Percentiles rank a stretch among this genome's conserved stretches.
Evolutionary conservation across 2,329 filamentous ascomycete species (phyloP).

Genomic region (Mycogone perniciosa): DNA sequence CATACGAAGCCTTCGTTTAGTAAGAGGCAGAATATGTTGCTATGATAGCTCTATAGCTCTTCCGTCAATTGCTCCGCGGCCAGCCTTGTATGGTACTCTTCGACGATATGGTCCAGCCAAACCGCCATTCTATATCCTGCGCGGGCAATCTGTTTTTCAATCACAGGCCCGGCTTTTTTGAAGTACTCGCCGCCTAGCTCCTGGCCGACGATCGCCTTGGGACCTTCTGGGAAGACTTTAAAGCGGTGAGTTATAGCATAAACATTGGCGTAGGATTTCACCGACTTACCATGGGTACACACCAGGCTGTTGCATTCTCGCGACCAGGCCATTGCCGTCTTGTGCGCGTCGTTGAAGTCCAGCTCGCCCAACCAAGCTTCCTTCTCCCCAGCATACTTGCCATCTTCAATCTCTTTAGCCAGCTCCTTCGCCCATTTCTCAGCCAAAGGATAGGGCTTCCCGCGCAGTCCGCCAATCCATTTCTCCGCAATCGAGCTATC

Average conservation of each 20-base stretch:
- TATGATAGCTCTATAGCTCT: slow-evolving; percentile 22
- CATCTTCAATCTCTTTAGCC: slow-evolving; percentile 46
- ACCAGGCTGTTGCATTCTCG: slow-evolving; percentile 56
- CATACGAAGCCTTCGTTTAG: too few relatives aligned
- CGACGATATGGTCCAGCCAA: slow-evolving; percentile 58
- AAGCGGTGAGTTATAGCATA: background rate
- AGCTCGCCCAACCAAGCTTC: slow-evolving; percentile 52
- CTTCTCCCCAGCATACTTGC: slow-evolving; percentile 46
- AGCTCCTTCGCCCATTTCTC: slow-evolving; percentile 52
- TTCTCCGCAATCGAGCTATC: slow-evolving; percentile 64
- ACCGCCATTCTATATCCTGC: slow-evolving; percentile 63
- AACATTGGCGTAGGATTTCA: background rate
- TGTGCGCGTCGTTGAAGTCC: slow-evolving; percentile 45
- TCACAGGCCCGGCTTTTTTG: slow-evolving; percentile 53
- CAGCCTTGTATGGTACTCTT: slow-evolving; percentile 24
- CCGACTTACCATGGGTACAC: slow-evolving; percentile 50
- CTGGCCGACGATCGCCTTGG: slow-evolving; percentile 48
- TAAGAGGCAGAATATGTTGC: background rate
- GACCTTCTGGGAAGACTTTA: slow-evolving; percentile 54
- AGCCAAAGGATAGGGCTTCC: slow-evolving; percentile 45
- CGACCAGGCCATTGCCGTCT: slow-evolving; percentile 58
- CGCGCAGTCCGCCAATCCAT: slow-evolving; percentile 48
- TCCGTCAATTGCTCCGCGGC: slow-evolving; percentile 18
- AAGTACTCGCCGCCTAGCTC: slow-evolving; percentile 61
- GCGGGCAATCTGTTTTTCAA: slow-evolving; percentile 61